These are phyloP conservation scores for Dioscorea cayenensis DNA, from an alignment of 116 monocot species.

Conservation along the genomic window DNA sequence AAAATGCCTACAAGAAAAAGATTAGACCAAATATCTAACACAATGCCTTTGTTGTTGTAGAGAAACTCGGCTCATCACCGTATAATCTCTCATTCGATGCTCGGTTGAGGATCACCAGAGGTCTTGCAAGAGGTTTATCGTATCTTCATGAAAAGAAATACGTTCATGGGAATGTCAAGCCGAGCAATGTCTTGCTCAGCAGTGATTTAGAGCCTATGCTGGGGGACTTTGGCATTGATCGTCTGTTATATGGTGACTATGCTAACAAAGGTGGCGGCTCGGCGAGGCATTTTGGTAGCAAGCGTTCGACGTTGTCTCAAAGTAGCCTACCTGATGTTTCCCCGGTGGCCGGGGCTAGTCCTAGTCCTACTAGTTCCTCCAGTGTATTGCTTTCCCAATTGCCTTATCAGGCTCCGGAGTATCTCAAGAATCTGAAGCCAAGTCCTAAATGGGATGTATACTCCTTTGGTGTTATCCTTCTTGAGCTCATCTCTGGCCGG, in stretches of 20 bases:
- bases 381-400: conserved; percentile 5
- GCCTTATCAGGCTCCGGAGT: conserved; percentile 83
- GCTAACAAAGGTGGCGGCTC: conserved; percentile 20
- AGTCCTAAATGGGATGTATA: conserved; percentile 85
- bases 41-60: conserved; percentile 22
- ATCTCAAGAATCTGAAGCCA: conserved; percentile 61
- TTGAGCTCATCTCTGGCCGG: conserved; percentile 72
- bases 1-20: background rate
- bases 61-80: conserved; percentile 67
- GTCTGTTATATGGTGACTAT: conserved; percentile 30
- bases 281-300: conserved; percentile 72
- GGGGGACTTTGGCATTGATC: conserved; percentile 77
- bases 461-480: conserved; percentile 77
- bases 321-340: conserved; percentile 60
- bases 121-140: conserved; percentile 73
- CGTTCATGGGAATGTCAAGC: conserved; percentile 86
- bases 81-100: conserved; percentile 55
- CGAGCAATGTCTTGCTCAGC: conserved; percentile 74
- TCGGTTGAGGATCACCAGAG: conserved; percentile 63
- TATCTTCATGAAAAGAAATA: conserved; percentile 88
- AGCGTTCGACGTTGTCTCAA: conserved; percentile 63
- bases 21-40: too few relatives aligned
- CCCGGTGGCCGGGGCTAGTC: conserved; percentile 14
- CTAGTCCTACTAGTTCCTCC: conserved; percentile 25
- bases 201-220: conserved; percentile 70